phyloP scores from a whole-genome alignment of 306 rosid genomes.

The Gastrolobium villosum region DNA sequence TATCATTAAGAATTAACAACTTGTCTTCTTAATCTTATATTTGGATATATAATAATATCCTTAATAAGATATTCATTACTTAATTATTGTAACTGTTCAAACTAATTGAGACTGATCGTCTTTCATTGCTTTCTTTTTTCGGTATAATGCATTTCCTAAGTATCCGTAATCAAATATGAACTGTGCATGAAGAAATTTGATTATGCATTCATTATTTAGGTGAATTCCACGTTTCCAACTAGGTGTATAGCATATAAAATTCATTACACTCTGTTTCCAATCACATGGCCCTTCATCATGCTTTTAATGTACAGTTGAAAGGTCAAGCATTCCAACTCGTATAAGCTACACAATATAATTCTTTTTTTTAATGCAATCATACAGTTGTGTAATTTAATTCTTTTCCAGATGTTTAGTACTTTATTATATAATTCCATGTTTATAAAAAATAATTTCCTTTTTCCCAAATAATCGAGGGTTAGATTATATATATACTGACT shows the following conservation, averaged over 20 bases:
- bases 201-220: conserved; percentile 45
- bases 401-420: conserved; percentile 17
- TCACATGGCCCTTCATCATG: conserved; percentile 55
- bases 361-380: conserved; percentile 24
- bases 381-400: background rate
- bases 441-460: background rate
- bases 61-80: conserved; percentile 29
- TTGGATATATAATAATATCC: conserved; percentile 13
- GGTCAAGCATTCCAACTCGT: conserved; percentile 51
- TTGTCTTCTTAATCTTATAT: conserved; percentile 30
- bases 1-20: conserved; percentile 29
- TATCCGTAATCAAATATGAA: conserved; percentile 14
- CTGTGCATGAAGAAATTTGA: conserved; percentile 40
- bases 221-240: conserved; percentile 51
- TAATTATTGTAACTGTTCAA: conserved; percentile 1
- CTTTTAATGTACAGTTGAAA: conserved; percentile 44
- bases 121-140: conserved; percentile 8
- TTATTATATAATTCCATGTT: background rate
- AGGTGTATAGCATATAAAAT: conserved; percentile 42
- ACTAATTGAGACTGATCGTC: conserved; percentile 9
- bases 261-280: conserved; percentile 43
- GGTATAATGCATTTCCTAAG: conserved; percentile 26
- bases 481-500: background rate
- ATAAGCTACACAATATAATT: conserved; percentile 40
- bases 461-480: background rate